Conservation (phyloP, 169 alveolate species). For the Miamiensis avidus region DNA sequence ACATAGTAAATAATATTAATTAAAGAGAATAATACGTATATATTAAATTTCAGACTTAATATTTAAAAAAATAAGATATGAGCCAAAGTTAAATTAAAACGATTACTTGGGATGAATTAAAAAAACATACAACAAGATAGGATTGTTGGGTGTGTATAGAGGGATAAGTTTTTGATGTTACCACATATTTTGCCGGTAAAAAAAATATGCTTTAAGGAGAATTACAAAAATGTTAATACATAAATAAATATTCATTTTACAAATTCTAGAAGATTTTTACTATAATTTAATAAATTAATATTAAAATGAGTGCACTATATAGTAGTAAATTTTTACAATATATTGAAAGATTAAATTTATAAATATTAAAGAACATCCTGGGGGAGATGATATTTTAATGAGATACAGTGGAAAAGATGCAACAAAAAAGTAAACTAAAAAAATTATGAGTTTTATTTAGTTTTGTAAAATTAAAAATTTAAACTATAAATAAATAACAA, state of each 20-base stretch:
- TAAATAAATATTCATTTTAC: neutral
- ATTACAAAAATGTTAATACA: too few species aligned
- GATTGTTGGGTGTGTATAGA: constrained; percentile 42
- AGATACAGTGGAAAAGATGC: constrained; percentile 22
- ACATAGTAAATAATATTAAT: too few species aligned
- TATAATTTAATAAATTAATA: too few species aligned
- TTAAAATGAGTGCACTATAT: too few species aligned
- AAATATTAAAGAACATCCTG: constrained; percentile 17
- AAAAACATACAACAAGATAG: constrained; percentile 16
- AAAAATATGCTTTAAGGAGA: too few species aligned
- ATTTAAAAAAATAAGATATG: neutral
- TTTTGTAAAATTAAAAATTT: too few species aligned
- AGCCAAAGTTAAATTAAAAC: constrained; percentile 8
- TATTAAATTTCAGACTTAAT: neutral
- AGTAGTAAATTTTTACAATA: too few species aligned
- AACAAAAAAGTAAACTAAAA: constrained; percentile 3
- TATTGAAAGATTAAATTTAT: too few species aligned
- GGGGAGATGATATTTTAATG: constrained; percentile 23
- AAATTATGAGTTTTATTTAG: neutral
- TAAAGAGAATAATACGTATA: too few species aligned
- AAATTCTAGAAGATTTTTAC: neutral
- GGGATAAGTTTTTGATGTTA: constrained; percentile 37
- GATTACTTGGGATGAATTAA: constrained; percentile 38
- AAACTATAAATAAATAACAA: too few species aligned
- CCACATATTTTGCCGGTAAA: constrained; percentile 41